These are phyloP conservation scores for Piloderma croceum DNA, from an alignment of 768 basidiomycete genomes.

Conservation along the genomic window DNA sequence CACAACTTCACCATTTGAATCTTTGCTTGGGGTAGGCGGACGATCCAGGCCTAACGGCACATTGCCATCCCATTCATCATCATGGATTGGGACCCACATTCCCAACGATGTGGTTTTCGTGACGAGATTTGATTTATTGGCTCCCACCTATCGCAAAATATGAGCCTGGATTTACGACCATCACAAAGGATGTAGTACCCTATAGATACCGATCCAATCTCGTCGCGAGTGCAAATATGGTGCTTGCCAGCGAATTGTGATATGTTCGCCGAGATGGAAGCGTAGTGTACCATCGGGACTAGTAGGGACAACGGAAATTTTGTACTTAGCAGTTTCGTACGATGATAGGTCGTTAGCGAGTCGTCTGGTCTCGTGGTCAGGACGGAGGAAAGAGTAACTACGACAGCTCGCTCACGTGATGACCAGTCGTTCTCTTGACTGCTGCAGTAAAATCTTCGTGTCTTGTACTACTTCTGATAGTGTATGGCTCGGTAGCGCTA, in stretches of 20 bases:
- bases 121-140: slow-evolving; percentile 76
- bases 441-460: slow-evolving; percentile 85
- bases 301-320: slow-evolving; percentile 53
- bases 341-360: slow-evolving; percentile 76
- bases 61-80: slow-evolving; percentile 92
- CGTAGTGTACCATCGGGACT: slow-evolving; percentile 45
- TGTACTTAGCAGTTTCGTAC: slow-evolving; percentile 79
- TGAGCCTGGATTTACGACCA: slow-evolving; percentile 1
- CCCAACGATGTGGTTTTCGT: slow-evolving; percentile 84
- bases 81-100: slow-evolving; percentile 88
- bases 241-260: slow-evolving; percentile 81
- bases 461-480: slow-evolving; percentile 90
- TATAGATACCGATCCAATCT: slow-evolving; percentile 96
- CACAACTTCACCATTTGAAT: slow-evolving; percentile 58
- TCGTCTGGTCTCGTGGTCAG: slow-evolving; percentile 30
- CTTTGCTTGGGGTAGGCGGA: slow-evolving; percentile 29
- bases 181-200: slow-evolving; percentile 37
- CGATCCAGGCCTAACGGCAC: slow-evolving; percentile 48
- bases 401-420: slow-evolving; percentile 66
- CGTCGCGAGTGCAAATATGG: slow-evolving; percentile 80
- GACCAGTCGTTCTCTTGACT: slow-evolving; percentile 84
- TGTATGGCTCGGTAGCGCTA: slow-evolving; percentile 77
- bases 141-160: slow-evolving; percentile 56
- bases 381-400: slow-evolving; percentile 1
- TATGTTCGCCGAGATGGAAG: slow-evolving; percentile 90